phyloP scores from a whole-genome alignment of 805 yeast species.

The Cyberlindnera subsufficiens region DNA sequence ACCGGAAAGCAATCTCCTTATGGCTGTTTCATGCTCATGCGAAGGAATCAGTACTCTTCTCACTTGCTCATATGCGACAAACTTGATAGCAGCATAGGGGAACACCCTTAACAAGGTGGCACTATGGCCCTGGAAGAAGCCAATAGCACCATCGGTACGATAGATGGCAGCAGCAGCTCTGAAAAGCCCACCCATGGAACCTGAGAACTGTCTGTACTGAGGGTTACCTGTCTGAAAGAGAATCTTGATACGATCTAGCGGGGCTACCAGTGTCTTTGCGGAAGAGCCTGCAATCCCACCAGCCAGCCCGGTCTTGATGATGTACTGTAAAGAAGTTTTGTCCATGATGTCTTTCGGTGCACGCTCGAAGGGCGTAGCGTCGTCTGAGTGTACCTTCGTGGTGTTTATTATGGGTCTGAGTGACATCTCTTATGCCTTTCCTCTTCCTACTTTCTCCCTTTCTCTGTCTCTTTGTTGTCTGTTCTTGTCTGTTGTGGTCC shows the following conservation, averaged over 20 bases:
- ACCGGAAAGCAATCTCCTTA: constrained; percentile 80
- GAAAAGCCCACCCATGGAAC: constrained; percentile 70
- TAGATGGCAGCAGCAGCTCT: constrained; percentile 67
- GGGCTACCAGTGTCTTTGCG: constrained; percentile 95
- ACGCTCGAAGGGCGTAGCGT: constrained; percentile 16
- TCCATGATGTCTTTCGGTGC: constrained; percentile 29
- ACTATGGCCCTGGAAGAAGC: constrained; percentile 93
- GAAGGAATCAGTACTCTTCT: constrained; percentile 73
- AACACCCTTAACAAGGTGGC: constrained; percentile 87
- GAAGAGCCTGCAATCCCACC: constrained; percentile 96
- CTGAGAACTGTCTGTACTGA: constrained; percentile 72
- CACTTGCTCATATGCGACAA: constrained; percentile 93
- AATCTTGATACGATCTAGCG: constrained; percentile 90
- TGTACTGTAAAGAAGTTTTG: constrained; percentile 71
- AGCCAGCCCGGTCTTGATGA: constrained; percentile 79
- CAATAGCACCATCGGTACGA: constrained; percentile 62
- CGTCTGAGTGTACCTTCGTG: constrained; percentile 15
- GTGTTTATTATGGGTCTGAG: constrained; percentile 11
- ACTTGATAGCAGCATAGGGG: constrained; percentile 96
- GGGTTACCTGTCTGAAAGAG: constrained; percentile 94
- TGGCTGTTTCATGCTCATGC: constrained; percentile 69
- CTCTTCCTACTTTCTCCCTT: too few species aligned
- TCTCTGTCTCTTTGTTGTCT: too few species aligned
- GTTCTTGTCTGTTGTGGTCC: too few species aligned
- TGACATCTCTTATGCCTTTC: background rate